Evolutionary conservation across 2,329 filamentous ascomycete species (phyloP), one percentile per base, ranked within the genome.

Genomic region (Penicillium sp.): DNA sequence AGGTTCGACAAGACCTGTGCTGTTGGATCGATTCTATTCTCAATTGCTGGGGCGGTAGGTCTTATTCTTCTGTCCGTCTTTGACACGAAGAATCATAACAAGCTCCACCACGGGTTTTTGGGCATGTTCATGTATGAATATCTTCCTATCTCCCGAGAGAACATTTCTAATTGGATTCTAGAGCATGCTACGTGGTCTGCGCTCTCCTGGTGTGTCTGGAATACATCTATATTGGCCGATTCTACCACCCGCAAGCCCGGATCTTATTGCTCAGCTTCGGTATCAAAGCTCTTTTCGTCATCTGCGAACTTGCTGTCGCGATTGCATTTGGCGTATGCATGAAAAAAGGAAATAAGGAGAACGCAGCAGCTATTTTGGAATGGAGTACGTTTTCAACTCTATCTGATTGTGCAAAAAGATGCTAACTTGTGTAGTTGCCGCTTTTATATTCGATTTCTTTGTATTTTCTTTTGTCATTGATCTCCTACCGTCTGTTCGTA

Each of bases 191-290:
- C 14, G 54, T 56, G 16, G 31, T 56, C 26, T 53, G 50, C 25
- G 54, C 54, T 16, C 19, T 56, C 22, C 43, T 56, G 30, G 50
- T 56, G 11, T 56, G 54, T 38, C 36, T 56, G 11, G 54, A 56
- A 33, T 56, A 56, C 50, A 53, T 56, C n/a, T 31, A 26, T 3
- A 45, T 56, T 25, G 54, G 54, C 11, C 54, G 50, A n/a, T 56
- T 46, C 17, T 56, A 56, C 38, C 49, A 36, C 3, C 54, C 50
- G 5, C 54, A 48, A 48, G 49, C 50, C 8, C 54, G 54, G 7
- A 56, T 56, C 25, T 35, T 56, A 11, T 12, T 56, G n/a, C 31
- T 53, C 19, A 56, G 54, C 30, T 56, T 56, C 26, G 30, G 5
- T 4, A 30, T 56, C 33, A 56, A 56, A 25, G 37, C 42, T n/a